phyloP scores from a whole-genome alignment of 164 flowering plant species.

The Macadamia integrifolia region DNA sequence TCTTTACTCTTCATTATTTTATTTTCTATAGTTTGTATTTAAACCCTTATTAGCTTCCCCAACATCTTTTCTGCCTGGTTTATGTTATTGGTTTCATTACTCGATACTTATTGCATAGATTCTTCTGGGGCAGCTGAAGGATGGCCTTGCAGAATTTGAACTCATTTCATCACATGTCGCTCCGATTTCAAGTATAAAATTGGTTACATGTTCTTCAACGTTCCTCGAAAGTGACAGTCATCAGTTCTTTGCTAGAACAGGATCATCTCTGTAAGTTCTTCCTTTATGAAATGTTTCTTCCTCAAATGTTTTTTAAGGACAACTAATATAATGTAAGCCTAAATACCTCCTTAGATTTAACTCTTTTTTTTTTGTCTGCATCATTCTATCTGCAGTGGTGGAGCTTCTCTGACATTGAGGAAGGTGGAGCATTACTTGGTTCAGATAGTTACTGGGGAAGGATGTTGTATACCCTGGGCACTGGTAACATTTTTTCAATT shows the following conservation, averaged over 20 bases:
- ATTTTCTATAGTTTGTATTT: neutral
- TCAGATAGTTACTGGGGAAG: neutral
- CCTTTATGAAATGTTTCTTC: too few relatives aligned
- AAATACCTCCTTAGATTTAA: neutral
- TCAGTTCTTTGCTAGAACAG: constrained; percentile 33
- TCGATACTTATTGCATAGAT: constrained; percentile 28
- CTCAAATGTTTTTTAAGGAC: neutral
- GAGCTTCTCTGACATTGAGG: constrained; percentile 54
- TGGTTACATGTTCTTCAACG: constrained; percentile 2
- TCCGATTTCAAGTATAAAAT: constrained; percentile 27
- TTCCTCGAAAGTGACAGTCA: constrained; percentile 9
- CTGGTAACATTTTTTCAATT: too few relatives aligned
- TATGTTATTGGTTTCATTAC: neutral
- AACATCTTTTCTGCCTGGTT: neutral
- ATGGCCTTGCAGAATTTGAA: constrained; percentile 64
- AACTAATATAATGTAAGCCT: neutral
- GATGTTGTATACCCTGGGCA: too few relatives aligned
- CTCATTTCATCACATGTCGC: constrained; percentile 40
- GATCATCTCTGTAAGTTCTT: too few relatives aligned
- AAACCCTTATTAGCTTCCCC: neutral
- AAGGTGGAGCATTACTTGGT: constrained; percentile 68
- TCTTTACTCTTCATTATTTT: neutral
- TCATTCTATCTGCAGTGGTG: constrained; percentile 17
- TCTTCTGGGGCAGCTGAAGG: constrained; percentile 52
- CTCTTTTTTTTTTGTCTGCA: neutral